Evolutionary conservation across 176 grass and related monocot genomes (phyloP), one percentile per base, ranked within the genome.

Genomic region (Lolium rigidum): DNA sequence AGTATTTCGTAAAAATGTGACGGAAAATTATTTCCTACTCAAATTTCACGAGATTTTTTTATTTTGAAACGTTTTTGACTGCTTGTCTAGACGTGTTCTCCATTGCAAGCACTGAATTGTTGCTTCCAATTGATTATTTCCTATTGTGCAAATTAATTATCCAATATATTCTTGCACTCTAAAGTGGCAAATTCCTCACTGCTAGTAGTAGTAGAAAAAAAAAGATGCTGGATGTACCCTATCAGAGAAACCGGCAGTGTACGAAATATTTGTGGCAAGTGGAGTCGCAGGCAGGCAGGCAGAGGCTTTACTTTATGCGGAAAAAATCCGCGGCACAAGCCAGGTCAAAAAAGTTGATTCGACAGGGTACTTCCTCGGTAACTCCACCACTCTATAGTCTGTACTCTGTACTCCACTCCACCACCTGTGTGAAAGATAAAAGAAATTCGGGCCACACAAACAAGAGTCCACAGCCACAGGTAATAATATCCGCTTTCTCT

Each of bases 341-440:
- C 67, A 74, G 20, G 74, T 87, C 38, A 90, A 84, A 18, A 87
- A 87, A 76, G n/a, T 5, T 51, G 80, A 87, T 80, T 87, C 65
- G 85, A 87, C 89, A 59, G 49, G 81, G 39, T 59, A 38, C 67
- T 74, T 59, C 76, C 56, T 87, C 14, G 85, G 75, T 24, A 83
- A 14, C 81, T 76, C 89, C 89, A 87, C 74, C 84, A 4, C 37
- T 26, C 22, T 50, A 13, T 31, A 35, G 31, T 35, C 31, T 35
- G 25, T 31, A 35, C 2, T 35, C 31, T 35, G 31, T 35, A 35
- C 31, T 35, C 2, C 31, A 35, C 31, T 35, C 31, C 31, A 35
- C 0, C 13, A 7, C 48, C 22, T 76, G 73, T 25, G 73, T 54
- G 73, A 75, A 57, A 74, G 21, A 67, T 47, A 22, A 1, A 47